Evolutionary conservation across 139 green algal species (phyloP), one percentile per base, ranked within the genome.

Genomic region (Chlamydomonas sp.): DNA sequence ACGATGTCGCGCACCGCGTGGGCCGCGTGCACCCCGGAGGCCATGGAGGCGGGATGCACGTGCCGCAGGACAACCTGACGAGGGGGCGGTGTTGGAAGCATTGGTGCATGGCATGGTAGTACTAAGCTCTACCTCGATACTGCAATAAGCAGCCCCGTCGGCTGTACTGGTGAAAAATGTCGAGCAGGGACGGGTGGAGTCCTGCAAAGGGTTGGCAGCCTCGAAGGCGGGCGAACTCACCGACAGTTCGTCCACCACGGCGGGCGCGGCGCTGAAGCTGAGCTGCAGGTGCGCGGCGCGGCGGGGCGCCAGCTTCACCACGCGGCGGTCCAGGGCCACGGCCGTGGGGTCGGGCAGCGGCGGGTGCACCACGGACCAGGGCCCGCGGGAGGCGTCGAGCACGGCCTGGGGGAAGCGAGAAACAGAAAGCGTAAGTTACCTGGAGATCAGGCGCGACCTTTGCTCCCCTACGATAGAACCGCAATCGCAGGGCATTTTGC

Each of bases 31-130:
- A 85, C 66, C 49, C 79, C 79, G 49, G 66, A 49, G 49, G 79
- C 49, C 66, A 85, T 77, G 64, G 79, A 77, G 49, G 79, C 49
- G 16, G 79, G 79, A 14, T 66, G 77, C 14, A 85, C 58, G 79
- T 85, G 79, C 66, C 79, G 79, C 12, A 85, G 66, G 1, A 85
- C 66, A 49, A 85, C 79, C 79, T 84, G 79, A 15, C 31, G 31
- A 15, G n/a, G 57, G 20, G 64, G 63, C 5, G 61, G 16, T 5
- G 8, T 62, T 16, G 14, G 57, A 68, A 68, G 59, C 1, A 31
- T 69, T 15, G 4, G 58, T 17, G 1, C 17, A 68, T 31, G 58
- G 49, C 4, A 49, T 6, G 57, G 17, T 2, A 6, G 17, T 4
- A 68, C 1, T 15, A 12, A 62, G 31, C 31, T 49, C 31, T 49